Evolutionary conservation across 345 rosid genomes (phyloP), one percentile per base, ranked within the genome.

Genomic region (Turnera subulata): DNA sequence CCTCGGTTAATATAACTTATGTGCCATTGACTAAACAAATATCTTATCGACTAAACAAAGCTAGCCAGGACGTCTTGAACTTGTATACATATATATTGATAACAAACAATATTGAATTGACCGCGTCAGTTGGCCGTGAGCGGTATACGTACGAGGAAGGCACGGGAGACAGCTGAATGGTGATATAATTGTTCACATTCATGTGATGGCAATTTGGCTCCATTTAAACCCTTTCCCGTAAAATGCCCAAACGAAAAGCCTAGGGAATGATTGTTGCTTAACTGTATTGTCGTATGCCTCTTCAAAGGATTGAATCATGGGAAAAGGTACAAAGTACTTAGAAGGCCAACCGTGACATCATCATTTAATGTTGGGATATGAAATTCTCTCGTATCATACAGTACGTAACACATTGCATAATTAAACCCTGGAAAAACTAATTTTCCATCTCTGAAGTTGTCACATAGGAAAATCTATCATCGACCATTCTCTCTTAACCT

Each of bases 121-220:
- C 1, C 8, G 40, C 8, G 13, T 16, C 6, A 40, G 45, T 40
- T 15, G 45, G 13, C 4, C 45, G 4, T 16, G 14, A 13, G 13
- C 4, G 6, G n/a, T 10, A 11, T 11, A 40, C 2, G 11, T 10
- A 40, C 2, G 14, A 6, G 5, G 16, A 26, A 19, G 18, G 58
- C 47, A 42, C 48, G 59, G 46, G 48, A 23, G 35, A 12, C 47
- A 23, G 48, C 47, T 23, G 48, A 55, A 55, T 17, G 2, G 11
- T 7, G 32, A 8, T 18, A 47, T 0, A 22, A 15, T 25, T 26
- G 55, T n/a, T n/a, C 14, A 7, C 24, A 9, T 55, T 55, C 46
- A 22, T 12, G 20, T 53, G 21, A 16, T 2, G 19, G 35, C 37
- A 24, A 5, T 17, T 21, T 55, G 35, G 47, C 46, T 2, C n/a